Evolutionary conservation across 176 grass and related monocot species (phyloP).

Genomic region (Thalia dealbata): DNA sequence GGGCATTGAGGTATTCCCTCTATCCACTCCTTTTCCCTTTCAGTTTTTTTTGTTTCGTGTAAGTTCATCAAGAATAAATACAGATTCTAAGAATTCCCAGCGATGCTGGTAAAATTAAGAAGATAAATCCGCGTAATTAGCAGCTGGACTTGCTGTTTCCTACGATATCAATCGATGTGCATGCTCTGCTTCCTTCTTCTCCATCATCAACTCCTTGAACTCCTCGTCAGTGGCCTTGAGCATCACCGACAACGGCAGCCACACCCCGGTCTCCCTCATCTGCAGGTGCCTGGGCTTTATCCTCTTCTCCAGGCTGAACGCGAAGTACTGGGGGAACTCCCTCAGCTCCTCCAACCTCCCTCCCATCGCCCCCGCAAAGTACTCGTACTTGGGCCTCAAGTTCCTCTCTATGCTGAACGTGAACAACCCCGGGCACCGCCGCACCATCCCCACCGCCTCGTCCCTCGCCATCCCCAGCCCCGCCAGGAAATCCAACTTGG

Average conservation of each 20-base stretch:
- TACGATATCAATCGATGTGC: background rate
- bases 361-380: slow-evolving; percentile 36
- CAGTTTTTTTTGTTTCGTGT: too few species aligned
- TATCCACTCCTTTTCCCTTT: too few species aligned
- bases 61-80: too few species aligned
- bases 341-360: slow-evolving; percentile 30
- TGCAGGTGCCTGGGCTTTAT: slow-evolving; percentile 41
- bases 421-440: slow-evolving; percentile 50
- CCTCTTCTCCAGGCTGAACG: slow-evolving; percentile 61
- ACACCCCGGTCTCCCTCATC: slow-evolving; percentile 24
- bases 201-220: slow-evolving; percentile 27
- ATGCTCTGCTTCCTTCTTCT: background rate
- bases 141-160: too few species aligned
- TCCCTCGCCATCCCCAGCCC: slow-evolving; percentile 26
- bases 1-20: too few species aligned
- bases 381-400: slow-evolving; percentile 48
- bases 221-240: slow-evolving; percentile 48
- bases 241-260: slow-evolving; percentile 51
- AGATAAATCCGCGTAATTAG: too few species aligned
- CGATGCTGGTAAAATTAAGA: too few species aligned
- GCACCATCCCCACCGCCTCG: slow-evolving; percentile 35
- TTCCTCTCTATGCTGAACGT: slow-evolving; percentile 62
- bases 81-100: too few species aligned
- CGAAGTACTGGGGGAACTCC: slow-evolving; percentile 80
- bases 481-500: slow-evolving; percentile 49